Conservation (phyloP, 305 asterid species). For the Rubia peregrina region DNA sequence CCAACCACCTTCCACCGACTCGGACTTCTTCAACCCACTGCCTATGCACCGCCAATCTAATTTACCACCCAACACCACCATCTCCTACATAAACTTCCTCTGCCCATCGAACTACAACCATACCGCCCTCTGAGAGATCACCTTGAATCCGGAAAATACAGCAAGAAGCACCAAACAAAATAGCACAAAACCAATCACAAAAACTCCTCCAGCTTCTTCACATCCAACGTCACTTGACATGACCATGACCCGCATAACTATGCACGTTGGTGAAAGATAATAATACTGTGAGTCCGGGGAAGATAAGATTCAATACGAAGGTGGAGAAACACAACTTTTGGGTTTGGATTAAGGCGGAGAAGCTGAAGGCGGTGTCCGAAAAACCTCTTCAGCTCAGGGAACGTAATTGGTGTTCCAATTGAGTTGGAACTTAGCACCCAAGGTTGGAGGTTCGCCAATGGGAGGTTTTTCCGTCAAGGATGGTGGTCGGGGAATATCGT, state of each 20-base stretch:
- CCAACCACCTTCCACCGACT: too few relatives aligned
- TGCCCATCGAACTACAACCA: conserved; percentile 50
- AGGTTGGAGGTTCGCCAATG: too few relatives aligned
- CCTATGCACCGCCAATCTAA: conserved; percentile 34
- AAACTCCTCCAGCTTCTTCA: neutral
- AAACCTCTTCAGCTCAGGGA: neutral
- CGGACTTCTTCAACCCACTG: too few relatives aligned
- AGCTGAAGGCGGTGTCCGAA: conserved; percentile 33
- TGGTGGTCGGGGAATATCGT: too few relatives aligned
- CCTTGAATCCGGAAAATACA: conserved; percentile 33
- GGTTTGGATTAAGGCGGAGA: conserved; percentile 40
- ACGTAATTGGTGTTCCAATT: too few relatives aligned
- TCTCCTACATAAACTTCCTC: conserved; percentile 48
- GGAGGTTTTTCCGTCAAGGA: too few relatives aligned
- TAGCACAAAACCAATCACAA: conserved; percentile 35
- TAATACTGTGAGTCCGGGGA: conserved; percentile 37
- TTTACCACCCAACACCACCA: conserved; percentile 35
- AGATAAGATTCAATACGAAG: conserved; percentile 32
- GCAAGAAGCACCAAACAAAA: conserved; percentile 5
- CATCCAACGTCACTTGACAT: conserved; percentile 10
- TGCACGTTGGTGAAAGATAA: conserved; percentile 35
- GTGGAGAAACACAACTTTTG: conserved; percentile 43
- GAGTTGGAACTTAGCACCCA: too few relatives aligned
- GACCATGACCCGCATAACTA: conserved; percentile 39
- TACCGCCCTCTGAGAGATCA: conserved; percentile 30